Conservation (phyloP, 2,329 filamentous ascomycete genomes). For the Beauveria caledonica region DNA sequence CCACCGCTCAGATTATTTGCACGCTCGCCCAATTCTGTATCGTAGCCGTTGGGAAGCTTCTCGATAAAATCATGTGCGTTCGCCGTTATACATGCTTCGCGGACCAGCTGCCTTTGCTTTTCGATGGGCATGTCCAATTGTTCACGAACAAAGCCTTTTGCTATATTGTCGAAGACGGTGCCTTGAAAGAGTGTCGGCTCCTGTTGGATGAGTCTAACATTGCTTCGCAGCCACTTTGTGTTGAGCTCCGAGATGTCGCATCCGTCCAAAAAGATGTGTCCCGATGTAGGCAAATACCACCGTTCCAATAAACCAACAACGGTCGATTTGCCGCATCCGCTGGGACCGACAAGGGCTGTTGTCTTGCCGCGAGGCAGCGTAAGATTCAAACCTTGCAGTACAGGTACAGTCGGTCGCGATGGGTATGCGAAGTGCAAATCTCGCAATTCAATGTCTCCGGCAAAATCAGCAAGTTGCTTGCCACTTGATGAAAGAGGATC, state of each 20-base stretch:
- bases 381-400: slow-evolving; percentile 46
- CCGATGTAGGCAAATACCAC: slow-evolving; percentile 46
- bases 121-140: slow-evolving; percentile 16
- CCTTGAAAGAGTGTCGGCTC: slow-evolving; percentile 32
- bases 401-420: slow-evolving; percentile 45
- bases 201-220: slow-evolving; percentile 25
- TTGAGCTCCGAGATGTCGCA: slow-evolving; percentile 18
- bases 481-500: not conserved
- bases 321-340: slow-evolving; percentile 60
- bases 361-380: slow-evolving; percentile 48
- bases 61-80: slow-evolving; percentile 40
- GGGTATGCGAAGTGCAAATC: slow-evolving; percentile 60
- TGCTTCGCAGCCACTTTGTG: slow-evolving; percentile 21
- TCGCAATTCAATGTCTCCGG: slow-evolving; percentile 29
- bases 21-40: slow-evolving; percentile 50
- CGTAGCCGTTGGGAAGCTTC: slow-evolving; percentile 41
- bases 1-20: slow-evolving; percentile 56
- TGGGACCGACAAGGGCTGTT: slow-evolving; percentile 60
- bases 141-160: slow-evolving; percentile 35
- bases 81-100: slow-evolving; percentile 34
- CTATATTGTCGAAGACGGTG: slow-evolving; percentile 42
- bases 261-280: slow-evolving; percentile 32
- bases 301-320: slow-evolving; percentile 58
- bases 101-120: slow-evolving; percentile 28
- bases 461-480: not conserved